phyloP scores from a whole-genome alignment of 1,284 basidiomycete genomes.

The Cutaneotrichosporon arboriforme region DNA sequence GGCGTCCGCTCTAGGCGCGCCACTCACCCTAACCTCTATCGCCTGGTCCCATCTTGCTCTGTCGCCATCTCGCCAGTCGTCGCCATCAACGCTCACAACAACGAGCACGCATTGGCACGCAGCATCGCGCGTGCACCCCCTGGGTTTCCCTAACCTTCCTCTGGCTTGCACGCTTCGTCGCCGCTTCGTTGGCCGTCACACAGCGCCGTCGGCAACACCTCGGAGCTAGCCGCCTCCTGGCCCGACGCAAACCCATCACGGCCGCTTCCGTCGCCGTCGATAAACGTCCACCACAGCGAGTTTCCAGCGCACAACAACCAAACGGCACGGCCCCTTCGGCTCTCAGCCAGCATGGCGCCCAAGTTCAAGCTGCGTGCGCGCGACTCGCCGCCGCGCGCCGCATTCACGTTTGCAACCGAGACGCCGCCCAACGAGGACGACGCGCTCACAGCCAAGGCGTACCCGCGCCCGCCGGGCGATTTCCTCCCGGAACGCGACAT shows the following conservation, averaged over 20 bases:
- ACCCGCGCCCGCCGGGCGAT: conserved; percentile 60
- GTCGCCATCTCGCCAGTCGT: not conserved
- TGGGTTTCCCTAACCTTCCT: not conserved
- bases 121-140: not conserved
- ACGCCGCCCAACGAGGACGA: conserved; percentile 12
- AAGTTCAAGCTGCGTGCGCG: conserved; percentile 28
- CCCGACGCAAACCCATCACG: not conserved
- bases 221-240: not conserved
- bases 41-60: not conserved
- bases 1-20: not conserved
- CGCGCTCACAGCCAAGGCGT: conserved; percentile 8
- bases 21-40: not conserved
- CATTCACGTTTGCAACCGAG: conserved; percentile 31
- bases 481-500: conserved; percentile 78
- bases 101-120: not conserved
- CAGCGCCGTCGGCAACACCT: not conserved
- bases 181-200: not conserved
- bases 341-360: conserved; percentile 25
- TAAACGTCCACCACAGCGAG: not conserved
- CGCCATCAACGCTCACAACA: not conserved
- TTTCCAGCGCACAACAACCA: not conserved
- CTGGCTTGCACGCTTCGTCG: not conserved
- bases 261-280: not conserved
- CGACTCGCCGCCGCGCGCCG: conserved; percentile 20
- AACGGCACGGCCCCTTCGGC: not conserved